phyloP scores from a whole-genome alignment of 768 basidiomycete species.

The Suillus lakei region DNA sequence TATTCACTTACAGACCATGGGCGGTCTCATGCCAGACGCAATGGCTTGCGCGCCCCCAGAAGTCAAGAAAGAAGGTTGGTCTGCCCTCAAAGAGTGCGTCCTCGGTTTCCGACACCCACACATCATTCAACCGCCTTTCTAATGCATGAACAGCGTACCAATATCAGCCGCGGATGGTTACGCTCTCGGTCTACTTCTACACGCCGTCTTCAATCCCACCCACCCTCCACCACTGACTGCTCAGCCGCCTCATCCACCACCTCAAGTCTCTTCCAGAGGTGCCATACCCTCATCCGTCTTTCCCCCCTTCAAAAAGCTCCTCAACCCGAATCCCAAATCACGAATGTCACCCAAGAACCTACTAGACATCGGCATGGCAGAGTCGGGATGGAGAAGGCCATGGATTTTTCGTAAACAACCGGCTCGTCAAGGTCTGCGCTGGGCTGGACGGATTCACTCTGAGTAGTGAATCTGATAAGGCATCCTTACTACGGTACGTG shows the following conservation, averaged over 20 bases:
- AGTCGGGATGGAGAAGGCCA: slow-evolving; percentile 54
- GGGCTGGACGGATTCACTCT: slow-evolving; percentile 88
- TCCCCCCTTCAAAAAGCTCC: slow-evolving; percentile 80
- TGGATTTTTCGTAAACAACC: slow-evolving; percentile 86
- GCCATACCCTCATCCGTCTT: slow-evolving; percentile 78
- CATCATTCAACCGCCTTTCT: slow-evolving; percentile 1
- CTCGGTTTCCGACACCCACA: not conserved
- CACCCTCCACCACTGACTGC: slow-evolving; percentile 71
- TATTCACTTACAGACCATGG: slow-evolving; percentile 59
- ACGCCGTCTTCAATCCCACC: slow-evolving; percentile 85
- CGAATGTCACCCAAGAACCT: slow-evolving; percentile 79
- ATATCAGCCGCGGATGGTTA: slow-evolving; percentile 83
- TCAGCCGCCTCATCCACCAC: slow-evolving; percentile 78
- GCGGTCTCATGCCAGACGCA: slow-evolving; percentile 64
- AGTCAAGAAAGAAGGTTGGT: slow-evolving; percentile 88
- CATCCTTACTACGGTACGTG: slow-evolving; percentile 65
- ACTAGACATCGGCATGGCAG: slow-evolving; percentile 79
- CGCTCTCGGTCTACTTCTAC: slow-evolving; percentile 84
- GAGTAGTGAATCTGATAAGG: slow-evolving; percentile 81
- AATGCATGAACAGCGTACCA: slow-evolving; percentile 40
- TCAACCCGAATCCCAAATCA: slow-evolving; percentile 86
- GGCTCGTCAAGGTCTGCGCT: slow-evolving; percentile 81
- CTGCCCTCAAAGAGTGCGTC: slow-evolving; percentile 76
- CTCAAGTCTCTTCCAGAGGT: slow-evolving; percentile 76
- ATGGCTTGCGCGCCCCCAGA: slow-evolving; percentile 77